A percentile compares a stretch with the other conserved stretches of the same genome.
These are phyloP conservation scores for Fusarium tuaranense DNA, from an alignment of 2,329 filamentous ascomycete species.

Conservation along the genomic window DNA sequence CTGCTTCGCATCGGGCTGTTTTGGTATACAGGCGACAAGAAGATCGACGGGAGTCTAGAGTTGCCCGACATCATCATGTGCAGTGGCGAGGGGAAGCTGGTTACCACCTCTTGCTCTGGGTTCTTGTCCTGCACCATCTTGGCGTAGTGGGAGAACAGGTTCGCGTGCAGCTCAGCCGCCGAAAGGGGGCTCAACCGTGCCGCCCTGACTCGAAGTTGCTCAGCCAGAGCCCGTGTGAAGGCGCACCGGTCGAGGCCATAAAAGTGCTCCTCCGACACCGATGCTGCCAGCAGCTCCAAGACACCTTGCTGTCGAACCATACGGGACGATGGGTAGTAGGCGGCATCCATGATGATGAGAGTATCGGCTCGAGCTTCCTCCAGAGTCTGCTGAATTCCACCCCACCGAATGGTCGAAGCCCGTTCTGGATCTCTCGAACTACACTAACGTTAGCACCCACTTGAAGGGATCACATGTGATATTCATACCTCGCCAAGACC, in stretches of 20 bases:
- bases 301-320: slow-evolving; percentile 65
- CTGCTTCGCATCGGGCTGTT: slow-evolving; percentile 53
- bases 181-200: slow-evolving; percentile 60
- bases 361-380: slow-evolving; percentile 68
- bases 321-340: slow-evolving; percentile 66
- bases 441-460: slow-evolving; percentile 34
- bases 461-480: not conserved
- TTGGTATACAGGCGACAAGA: slow-evolving; percentile 63
- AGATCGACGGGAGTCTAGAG: slow-evolving; percentile 66
- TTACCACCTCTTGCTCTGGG: slow-evolving; percentile 59
- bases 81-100: slow-evolving; percentile 65
- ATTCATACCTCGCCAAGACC: slow-evolving; percentile 64
- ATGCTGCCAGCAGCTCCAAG: slow-evolving; percentile 67
- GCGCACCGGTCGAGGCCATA: slow-evolving; percentile 60
- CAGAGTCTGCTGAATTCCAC: slow-evolving; percentile 65
- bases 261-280: slow-evolving; percentile 64
- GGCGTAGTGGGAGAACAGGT: slow-evolving; percentile 63
- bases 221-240: slow-evolving; percentile 64
- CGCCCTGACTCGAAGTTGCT: slow-evolving; percentile 62
- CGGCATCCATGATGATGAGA: slow-evolving; percentile 69
- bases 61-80: slow-evolving; percentile 68
- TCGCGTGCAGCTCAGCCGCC: slow-evolving; percentile 66
- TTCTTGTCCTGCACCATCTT: slow-evolving; percentile 63
- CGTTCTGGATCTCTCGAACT: slow-evolving; percentile 62
- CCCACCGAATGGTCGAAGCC: slow-evolving; percentile 65